Conservation (phyloP, 257 asterid genomes). For the Cinchona pubescens region DNA sequence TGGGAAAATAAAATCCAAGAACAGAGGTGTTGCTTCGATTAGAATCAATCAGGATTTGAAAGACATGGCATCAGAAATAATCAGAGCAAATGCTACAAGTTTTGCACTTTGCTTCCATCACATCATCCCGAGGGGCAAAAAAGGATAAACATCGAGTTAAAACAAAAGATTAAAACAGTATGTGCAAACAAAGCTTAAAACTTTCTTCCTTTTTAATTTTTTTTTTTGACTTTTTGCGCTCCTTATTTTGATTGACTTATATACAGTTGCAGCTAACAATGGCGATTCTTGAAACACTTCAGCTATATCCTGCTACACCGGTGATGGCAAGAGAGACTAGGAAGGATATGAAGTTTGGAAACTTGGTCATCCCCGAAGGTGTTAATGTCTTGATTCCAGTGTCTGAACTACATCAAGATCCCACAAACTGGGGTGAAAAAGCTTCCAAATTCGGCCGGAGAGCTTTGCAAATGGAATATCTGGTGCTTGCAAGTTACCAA, state of each 20-base stretch:
- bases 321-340: not conserved
- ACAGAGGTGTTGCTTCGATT: not conserved
- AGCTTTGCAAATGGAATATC: constrained; percentile 1
- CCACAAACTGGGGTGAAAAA: constrained; percentile 2
- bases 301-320: constrained; percentile 7
- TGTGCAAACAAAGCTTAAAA: too few relatives aligned
- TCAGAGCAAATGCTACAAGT: constrained; percentile 2
- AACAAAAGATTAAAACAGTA: too few relatives aligned
- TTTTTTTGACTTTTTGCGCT: too few relatives aligned
- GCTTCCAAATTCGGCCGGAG: not conserved
- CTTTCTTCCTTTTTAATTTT: too few relatives aligned
- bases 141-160: not conserved
- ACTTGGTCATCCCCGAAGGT: constrained; percentile 5
- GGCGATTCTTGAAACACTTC: constrained; percentile 10
- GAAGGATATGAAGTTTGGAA: not conserved
- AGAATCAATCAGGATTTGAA: constrained; percentile 11
- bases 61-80: constrained; percentile 5
- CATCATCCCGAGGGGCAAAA: constrained; percentile 7
- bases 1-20: not conserved
- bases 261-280: constrained; percentile 1
- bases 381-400: constrained; percentile 2
- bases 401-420: constrained; percentile 5
- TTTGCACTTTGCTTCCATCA: not conserved
- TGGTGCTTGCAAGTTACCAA: not conserved
- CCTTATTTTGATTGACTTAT: too few relatives aligned